phyloP scores from a whole-genome alignment of 2,329 filamentous ascomycete species.

The Alternaria metachromatica region DNA sequence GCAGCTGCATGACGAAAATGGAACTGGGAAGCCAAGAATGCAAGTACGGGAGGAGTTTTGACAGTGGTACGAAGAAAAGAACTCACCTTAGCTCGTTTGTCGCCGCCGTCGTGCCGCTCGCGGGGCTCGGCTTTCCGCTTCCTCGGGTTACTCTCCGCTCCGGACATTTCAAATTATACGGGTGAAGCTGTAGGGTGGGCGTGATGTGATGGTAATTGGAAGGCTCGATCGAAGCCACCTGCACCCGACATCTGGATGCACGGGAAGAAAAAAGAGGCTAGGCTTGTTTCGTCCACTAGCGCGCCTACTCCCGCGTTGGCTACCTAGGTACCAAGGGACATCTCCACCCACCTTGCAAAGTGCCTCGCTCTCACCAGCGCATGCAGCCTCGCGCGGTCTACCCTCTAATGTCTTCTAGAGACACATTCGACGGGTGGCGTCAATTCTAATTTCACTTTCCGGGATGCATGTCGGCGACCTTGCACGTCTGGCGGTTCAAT shows the following conservation, averaged over 20 bases:
- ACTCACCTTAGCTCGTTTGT: slow-evolving; percentile 50
- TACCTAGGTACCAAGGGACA: not conserved
- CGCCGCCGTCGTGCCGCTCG: slow-evolving; percentile 28
- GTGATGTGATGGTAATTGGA: slow-evolving; percentile 6
- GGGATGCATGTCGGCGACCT: slow-evolving; percentile 8
- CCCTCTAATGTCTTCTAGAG: not conserved
- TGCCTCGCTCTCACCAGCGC: not conserved
- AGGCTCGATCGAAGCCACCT: not conserved
- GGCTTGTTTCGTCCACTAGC: slow-evolving; percentile 11
- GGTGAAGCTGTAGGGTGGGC: not conserved
- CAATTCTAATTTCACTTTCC: not conserved
- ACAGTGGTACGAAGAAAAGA: slow-evolving; percentile 20
- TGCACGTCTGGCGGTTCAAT: not conserved
- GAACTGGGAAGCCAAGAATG: slow-evolving; percentile 16
- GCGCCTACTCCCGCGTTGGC: slow-evolving; percentile 5
- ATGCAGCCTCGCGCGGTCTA: slow-evolving; percentile 5
- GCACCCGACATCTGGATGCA: not conserved
- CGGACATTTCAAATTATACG: not conserved
- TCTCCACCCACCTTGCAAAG: not conserved
- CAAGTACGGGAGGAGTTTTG: slow-evolving; percentile 12
- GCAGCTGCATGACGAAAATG: slow-evolving; percentile 28
- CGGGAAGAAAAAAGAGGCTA: slow-evolving; percentile 12
- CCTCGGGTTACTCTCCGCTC: slow-evolving; percentile 28
- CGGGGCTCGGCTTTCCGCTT: slow-evolving; percentile 50
- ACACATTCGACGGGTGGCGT: not conserved